Base-by-base conservation (phyloP, 2,329 filamentous ascomycete genomes). In the Phoma herbarum region DNA sequence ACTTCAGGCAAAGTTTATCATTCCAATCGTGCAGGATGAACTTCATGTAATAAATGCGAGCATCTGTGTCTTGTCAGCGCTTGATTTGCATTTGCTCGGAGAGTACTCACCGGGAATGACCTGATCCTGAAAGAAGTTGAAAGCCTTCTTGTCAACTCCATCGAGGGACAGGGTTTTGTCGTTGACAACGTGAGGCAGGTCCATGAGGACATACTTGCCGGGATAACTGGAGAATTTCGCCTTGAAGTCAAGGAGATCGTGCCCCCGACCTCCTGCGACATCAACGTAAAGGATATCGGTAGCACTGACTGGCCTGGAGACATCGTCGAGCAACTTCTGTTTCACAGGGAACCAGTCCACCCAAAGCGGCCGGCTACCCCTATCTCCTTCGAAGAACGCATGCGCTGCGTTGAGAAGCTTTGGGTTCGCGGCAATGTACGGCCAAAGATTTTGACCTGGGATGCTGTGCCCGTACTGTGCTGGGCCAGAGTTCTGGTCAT, bases 121-220 rank as follows among this genome's bases (percentile, higher is more conserved):
- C 7, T 50, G 42, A 64, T 37, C 60, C 42, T 39, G 53, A 62
- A 74, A 73, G 60, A 75, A 74, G 26, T 74, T 59, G 18, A 55
- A 63, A 5, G 47, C 4, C 18, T 11, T 9, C 26, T 54, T 54
- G 7, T 57, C 48, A 1, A 54, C 53, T 0, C 48, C 48, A n/a
- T 18, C 49, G 7, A 61, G 31, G 14, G 31, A 4, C 7, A 61
- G 31, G 22, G 58, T 57, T 16, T 46, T 12, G 16, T 52, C 54
- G 3, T 47, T 20, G 4, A 51, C 26, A 1, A 57, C 48, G 16
- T 46, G 48, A 4, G 47, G 54, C 18, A 51, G 16, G 25, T 57
- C 47, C 41, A 52, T 46, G 0, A 57, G 42, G 5, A 51, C 31
- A n/a, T 57, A 57, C 26, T 16, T 51, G 22, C 54, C 42, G 1